Evolutionary conservation across 192 early-diverging fungal genomes (phyloP).

Genomic region (Backusella tarrabulga): DNA sequence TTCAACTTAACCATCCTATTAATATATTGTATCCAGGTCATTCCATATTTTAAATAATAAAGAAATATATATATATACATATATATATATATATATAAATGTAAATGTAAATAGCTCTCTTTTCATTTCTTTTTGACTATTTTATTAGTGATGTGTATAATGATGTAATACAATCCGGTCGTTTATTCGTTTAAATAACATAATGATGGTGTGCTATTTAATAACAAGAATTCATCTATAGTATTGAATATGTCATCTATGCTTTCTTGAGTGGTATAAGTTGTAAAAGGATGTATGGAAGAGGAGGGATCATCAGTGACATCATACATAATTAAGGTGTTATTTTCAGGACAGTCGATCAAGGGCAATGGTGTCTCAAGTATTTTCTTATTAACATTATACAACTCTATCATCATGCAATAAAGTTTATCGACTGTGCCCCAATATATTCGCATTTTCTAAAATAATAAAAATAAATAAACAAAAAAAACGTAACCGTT

Average conservation of each 20-base stretch:
- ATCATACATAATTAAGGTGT: too few relatives aligned
- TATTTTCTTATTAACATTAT: conserved; percentile 10
- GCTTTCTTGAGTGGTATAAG: not conserved
- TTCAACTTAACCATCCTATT: not conserved
- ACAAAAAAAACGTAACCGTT: not conserved
- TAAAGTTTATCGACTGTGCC: conserved; percentile 48
- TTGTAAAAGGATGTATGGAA: too few relatives aligned
- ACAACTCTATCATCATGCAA: conserved; percentile 47
- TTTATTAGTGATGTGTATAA: too few relatives aligned
- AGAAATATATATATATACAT: not conserved
- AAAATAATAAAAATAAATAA: not conserved
- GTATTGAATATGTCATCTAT: not conserved
- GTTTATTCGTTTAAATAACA: not conserved
- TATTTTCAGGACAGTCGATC: too few relatives aligned
- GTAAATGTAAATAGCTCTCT: too few relatives aligned
- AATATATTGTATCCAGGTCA: not conserved
- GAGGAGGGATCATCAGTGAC: too few relatives aligned
- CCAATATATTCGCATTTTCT: conserved; percentile 47
- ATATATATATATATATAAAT: not conserved
- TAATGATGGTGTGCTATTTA: not conserved
- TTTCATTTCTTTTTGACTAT: too few relatives aligned
- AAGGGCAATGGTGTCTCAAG: not conserved
- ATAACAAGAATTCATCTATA: not conserved
- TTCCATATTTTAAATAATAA: not conserved
- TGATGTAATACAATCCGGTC: too few relatives aligned